Conservation (phyloP, 148 eudicot species). For the Amaranthus cruentus region DNA sequence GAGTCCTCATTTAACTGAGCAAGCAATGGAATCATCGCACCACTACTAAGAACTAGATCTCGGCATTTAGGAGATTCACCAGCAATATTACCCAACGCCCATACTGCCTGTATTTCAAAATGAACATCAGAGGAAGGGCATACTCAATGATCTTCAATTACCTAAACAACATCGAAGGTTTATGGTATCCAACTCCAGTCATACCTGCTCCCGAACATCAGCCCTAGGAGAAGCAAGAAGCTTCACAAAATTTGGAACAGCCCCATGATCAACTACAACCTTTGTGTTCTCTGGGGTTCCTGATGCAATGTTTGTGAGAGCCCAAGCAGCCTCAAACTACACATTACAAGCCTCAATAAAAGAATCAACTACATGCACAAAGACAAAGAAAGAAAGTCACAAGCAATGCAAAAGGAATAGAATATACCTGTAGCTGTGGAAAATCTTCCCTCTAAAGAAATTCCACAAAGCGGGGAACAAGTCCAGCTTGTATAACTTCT, state of each 20-base stretch:
- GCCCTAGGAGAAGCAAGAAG: conserved; percentile 79
- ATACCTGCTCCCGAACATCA: conserved; percentile 86
- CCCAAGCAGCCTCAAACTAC: conserved; percentile 92
- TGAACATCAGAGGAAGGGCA: background rate
- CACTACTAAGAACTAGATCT: conserved; percentile 66
- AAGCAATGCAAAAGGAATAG: background rate
- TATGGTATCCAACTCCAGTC: background rate
- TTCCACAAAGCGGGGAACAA: conserved; percentile 73
- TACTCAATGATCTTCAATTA: background rate
- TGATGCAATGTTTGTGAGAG: conserved; percentile 81
- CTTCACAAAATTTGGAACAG: conserved; percentile 78
- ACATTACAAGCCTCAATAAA: background rate
- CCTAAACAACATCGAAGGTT: background rate
- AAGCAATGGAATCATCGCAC: conserved; percentile 60
- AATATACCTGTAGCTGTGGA: conserved; percentile 71
- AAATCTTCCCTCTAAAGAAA: conserved; percentile 69
- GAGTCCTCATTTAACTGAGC: conserved; percentile 66
- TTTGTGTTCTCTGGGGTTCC: conserved; percentile 79
- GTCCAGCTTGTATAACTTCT: conserved; percentile 81
- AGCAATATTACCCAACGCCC: conserved; percentile 86
- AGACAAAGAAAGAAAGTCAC: background rate
- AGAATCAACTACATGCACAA: background rate
- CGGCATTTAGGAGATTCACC: conserved; percentile 82
- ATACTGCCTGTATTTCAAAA: conserved; percentile 52
- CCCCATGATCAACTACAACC: conserved; percentile 79